Evolutionary conservation across 345 rosid genomes (phyloP), one percentile per base, ranked within the genome.

Genomic region (Eucalyptus tenuipes): DNA sequence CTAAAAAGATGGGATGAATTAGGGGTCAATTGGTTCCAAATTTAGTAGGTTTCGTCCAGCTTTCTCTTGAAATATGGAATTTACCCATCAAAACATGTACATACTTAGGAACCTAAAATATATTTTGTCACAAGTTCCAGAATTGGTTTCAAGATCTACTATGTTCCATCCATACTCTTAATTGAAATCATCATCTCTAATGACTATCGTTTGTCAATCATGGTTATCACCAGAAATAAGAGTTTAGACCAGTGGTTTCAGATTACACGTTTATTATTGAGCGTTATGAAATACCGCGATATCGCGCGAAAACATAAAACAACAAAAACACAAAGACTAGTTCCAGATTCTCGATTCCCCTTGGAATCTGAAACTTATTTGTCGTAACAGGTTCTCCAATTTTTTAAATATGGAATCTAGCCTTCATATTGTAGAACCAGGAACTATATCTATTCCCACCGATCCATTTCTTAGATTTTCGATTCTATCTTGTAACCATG

Each of bases 221-320:
- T 50, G 7, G 4, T 50, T 50, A 17, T 17, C 22, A 50, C 2
- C 0, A 1, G 4, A 7, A 52, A 52, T 52, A 20, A 52, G 10
- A 52, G 25, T 7, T 52, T 20, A 20, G 24, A 52, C 0, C 2
- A 1, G 0, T 52, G 4, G 0, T 52, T 52, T 52, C 1, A 52
- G 0, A 52, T 52, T 52, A 52, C 2, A 52, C 2, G 5, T 1
- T 52, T 0, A 7, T 18, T 2, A 52, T 20, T 20, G 25, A 1
- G 8, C 2, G 0, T 20, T 1, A 52, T 52, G 10, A 1, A 52
- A 52, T 52, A 52, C 1, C 0, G 2, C 0, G 0, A 52, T 18
- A 52, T 52, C 4, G 0, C 0, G 0, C 0, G 2, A 18, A 18
- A 52, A 3, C 9, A 7, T 50, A 50, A 50, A 50, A 50, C 55